A percentile compares a stretch with the other conserved stretches of the same genome.
These are phyloP conservation scores for Stentor roeselii DNA, from an alignment of 73 alveolate genomes.

Conservation along the genomic window DNA sequence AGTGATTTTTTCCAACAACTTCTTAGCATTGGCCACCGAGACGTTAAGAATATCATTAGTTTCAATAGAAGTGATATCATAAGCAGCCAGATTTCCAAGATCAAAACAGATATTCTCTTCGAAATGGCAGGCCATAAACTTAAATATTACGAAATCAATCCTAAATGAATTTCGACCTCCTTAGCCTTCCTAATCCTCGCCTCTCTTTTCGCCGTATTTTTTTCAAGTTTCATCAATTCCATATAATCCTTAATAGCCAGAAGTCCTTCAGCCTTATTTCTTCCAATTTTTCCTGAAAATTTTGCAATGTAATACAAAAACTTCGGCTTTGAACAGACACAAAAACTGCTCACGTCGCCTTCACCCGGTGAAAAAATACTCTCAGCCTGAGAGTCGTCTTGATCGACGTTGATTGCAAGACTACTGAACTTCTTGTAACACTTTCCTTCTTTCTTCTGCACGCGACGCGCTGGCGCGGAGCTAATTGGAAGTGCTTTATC, in stretches of 20 bases:
- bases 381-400: no score
- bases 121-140: slow-evolving; percentile 10
- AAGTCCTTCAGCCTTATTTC: not conserved
- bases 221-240: not conserved
- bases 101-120: slow-evolving; percentile 37
- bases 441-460: not conserved
- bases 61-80: slow-evolving; percentile 31
- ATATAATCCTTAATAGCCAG: not conserved
- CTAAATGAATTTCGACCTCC: no score
- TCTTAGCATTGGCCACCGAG: slow-evolving; percentile 38
- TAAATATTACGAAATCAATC: no score
- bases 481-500: not conserved
- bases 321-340: not conserved
- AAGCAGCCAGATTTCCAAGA: slow-evolving; percentile 42
- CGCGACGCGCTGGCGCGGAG: not conserved
- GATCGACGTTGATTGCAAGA: not conserved
- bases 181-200: no score
- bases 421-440: not conserved
- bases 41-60: slow-evolving; percentile 15
- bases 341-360: no score
- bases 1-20: slow-evolving; percentile 38
- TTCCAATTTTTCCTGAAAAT: not conserved
- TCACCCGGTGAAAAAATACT: no score
- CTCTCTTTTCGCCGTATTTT: not conserved
- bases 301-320: not conserved